phyloP scores from a whole-genome alignment of 2,329 filamentous ascomycete species.

The Massarina eburnea region DNA sequence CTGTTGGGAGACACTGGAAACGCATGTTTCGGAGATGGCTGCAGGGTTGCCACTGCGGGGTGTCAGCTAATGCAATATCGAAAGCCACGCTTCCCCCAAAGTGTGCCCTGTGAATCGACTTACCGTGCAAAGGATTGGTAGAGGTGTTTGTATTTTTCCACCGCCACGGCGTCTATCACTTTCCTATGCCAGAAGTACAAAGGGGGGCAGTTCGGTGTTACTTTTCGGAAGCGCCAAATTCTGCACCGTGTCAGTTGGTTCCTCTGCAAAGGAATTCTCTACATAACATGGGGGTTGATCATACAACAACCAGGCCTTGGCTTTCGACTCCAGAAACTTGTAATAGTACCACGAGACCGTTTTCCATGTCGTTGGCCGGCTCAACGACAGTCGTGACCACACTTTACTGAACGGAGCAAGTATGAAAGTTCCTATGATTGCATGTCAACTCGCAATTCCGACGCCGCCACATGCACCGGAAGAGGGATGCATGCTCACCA shows the following conservation, averaged over 20 bases:
- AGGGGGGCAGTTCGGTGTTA: background rate
- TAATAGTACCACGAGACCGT: conserved; percentile 13
- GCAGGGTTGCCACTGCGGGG: conserved; percentile 19
- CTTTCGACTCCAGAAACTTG: conserved; percentile 9
- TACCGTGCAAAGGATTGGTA: conserved; percentile 60
- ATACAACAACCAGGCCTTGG: conserved; percentile 6
- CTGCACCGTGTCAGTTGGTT: background rate
- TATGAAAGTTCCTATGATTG: conserved; percentile 15
- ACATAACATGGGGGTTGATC: background rate
- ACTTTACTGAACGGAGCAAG: conserved; percentile 4
- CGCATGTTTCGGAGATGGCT: conserved; percentile 53
- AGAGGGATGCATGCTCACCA: conserved; percentile 6
- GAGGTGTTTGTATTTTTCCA: conserved; percentile 63
- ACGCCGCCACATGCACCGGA: background rate
- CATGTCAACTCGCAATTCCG: background rate
- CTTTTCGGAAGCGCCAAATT: background rate
- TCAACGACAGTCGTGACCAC: background rate
- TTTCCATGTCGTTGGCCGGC: background rate
- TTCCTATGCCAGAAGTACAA: background rate
- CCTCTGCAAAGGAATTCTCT: background rate
- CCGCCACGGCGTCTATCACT: conserved; percentile 42
- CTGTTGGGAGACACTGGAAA: conserved; percentile 53
- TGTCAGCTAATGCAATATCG: conserved; percentile 1
- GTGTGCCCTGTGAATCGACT: background rate
- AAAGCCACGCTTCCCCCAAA: background rate